Evolutionary conservation across 2,329 filamentous ascomycete genomes (phyloP), one percentile per base, ranked within the genome.

Genomic region (Colletotrichum euphorbiae): DNA sequence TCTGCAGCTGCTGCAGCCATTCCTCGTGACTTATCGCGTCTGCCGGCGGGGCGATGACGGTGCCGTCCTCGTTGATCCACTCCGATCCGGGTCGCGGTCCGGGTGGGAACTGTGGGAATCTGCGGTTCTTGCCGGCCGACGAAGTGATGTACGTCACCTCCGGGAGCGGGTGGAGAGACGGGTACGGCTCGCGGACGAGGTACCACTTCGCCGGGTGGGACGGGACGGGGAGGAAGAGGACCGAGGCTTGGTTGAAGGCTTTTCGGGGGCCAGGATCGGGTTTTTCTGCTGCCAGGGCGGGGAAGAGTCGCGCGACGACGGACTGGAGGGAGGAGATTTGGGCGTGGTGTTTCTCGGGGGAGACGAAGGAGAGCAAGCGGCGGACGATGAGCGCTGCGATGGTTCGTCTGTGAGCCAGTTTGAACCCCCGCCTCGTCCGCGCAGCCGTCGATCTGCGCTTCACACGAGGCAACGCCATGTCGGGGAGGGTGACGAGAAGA

Each of bases 331-430:
- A 81, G 2, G 77, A 59, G 1, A 85, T 71, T 1, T 82, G 76
- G 3, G 82, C 79, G 7, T 81, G 71, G 17, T 82, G 79, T 2
- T 75, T 72, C 40, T 87, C 82, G 0, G 87, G 86, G 2, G 82
- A 85, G 11, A 87, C 83, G 19, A 86, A 80, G 4, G 78, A 77
- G 28, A 89, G 77, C 21, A 89, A 76, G 55, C 79, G 83, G 58
- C 83, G 83, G 4, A 87, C 71, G 6, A 84, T 73, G 9, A 84
- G 76, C 1, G 81, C 79, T 3, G 85, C 84, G 2, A 87, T 76
- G 40, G 78, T 74, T 46, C 81, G 81, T 58, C 80, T 78, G 38
- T 81, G 80, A 3, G 74, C 62, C 4, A 77, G 65, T 5, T 81
- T 79, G 6, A 68, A 71, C 9, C 72, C 65, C 15, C 71, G 72